Evolutionary conservation across 495 filamentous ascomycete genomes (phyloP).

Genomic region (Aspergillus leporis): DNA sequence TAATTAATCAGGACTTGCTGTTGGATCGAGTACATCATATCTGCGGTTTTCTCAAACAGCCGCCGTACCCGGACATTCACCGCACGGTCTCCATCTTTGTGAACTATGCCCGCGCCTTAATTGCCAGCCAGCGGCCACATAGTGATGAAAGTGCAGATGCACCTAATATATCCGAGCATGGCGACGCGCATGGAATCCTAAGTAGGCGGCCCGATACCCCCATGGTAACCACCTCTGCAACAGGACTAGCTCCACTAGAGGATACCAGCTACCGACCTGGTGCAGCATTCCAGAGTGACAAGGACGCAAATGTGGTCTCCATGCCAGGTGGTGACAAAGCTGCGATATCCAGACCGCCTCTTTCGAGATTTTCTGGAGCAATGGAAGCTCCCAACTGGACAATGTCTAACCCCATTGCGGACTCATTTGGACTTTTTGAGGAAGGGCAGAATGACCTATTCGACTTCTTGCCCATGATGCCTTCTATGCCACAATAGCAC

Average conservation of each 20-base stretch:
- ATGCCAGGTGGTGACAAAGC: conserved; percentile 27
- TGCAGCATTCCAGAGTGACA: conserved; percentile 21
- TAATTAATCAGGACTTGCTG: conserved; percentile 38
- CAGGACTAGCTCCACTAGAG: conserved; percentile 21
- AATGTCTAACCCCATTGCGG: conserved; percentile 43
- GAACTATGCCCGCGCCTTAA: conserved; percentile 41
- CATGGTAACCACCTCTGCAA: conserved; percentile 8
- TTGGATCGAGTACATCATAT: conserved; percentile 40
- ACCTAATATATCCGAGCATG: conserved; percentile 20
- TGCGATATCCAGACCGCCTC: conserved; percentile 29
- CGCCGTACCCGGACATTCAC: conserved; percentile 46
- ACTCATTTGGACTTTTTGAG: conserved; percentile 48
- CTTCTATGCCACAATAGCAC: conserved; percentile 33
- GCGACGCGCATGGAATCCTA: conserved; percentile 17
- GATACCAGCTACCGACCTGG: conserved; percentile 25
- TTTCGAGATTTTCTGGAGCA: conserved; percentile 32
- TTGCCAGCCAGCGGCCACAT: conserved; percentile 32
- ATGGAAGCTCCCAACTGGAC: conserved; percentile 47
- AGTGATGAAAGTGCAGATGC: conserved; percentile 23
- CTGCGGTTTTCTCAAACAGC: conserved; percentile 42
- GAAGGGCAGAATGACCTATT: conserved; percentile 48
- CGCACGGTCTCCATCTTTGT: conserved; percentile 47
- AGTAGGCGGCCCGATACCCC: neutral
- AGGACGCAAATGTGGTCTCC: conserved; percentile 22
- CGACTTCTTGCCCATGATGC: conserved; percentile 46